Conservation (phyloP, 371 early-diverging fungal species). For the Nematocida minor region DNA sequence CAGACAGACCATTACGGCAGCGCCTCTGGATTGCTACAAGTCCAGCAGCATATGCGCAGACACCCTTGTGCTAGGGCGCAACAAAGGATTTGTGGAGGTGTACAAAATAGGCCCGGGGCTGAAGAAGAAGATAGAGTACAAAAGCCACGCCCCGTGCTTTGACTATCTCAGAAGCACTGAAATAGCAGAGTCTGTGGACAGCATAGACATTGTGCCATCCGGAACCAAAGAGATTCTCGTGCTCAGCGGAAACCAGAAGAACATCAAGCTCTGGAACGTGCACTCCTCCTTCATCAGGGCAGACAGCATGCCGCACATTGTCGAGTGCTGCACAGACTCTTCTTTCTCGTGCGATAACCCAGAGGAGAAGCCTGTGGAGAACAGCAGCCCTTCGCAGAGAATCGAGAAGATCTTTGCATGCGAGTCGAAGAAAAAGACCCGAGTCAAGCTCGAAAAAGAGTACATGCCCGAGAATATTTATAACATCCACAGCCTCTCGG, state of each 20-base stretch:
- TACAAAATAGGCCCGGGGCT: slow-evolving; percentile 33
- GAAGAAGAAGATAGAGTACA: slow-evolving; percentile 39
- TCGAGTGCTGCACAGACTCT: slow-evolving; percentile 23
- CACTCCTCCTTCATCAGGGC: slow-evolving; percentile 38
- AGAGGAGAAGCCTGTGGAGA: not conserved
- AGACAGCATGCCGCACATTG: slow-evolving; percentile 9
- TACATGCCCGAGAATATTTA: slow-evolving; percentile 94
- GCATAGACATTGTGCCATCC: slow-evolving; percentile 77
- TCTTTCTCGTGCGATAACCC: not conserved
- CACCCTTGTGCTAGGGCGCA: slow-evolving; percentile 38
- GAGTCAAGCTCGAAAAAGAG: slow-evolving; percentile 32
- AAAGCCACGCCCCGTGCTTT: slow-evolving; percentile 85
- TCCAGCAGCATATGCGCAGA: slow-evolving; percentile 13
- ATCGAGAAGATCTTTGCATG: not conserved
- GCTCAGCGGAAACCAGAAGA: slow-evolving; percentile 59
- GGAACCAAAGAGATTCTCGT: slow-evolving; percentile 50
- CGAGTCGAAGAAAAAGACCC: not conserved
- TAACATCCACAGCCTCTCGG: slow-evolving; percentile 93
- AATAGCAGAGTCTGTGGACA: slow-evolving; percentile 96
- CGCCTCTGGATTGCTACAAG: slow-evolving; percentile 29
- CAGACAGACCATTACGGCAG: slow-evolving; percentile 47
- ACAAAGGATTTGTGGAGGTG: slow-evolving; percentile 40
- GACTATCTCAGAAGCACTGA: slow-evolving; percentile 96
- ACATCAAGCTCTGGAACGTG: slow-evolving; percentile 55
- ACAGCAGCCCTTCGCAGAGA: not conserved